A percentile compares a stretch with the other conserved stretches of the same genome.
phyloP scores from a whole-genome alignment of 768 basidiomycete species.

The Suillus paluster region DNA sequence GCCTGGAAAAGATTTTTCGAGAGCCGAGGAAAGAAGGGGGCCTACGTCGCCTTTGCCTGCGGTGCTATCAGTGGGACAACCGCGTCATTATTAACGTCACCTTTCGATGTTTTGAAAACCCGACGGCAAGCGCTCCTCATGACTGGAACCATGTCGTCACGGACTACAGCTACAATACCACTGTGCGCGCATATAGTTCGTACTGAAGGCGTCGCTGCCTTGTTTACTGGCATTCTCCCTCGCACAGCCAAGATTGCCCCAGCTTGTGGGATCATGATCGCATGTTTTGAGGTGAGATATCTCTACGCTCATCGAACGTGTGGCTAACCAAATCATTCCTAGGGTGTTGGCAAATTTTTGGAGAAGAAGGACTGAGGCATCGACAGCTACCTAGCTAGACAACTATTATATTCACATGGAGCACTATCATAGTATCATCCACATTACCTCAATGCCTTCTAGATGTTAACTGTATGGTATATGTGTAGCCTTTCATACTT shows the following conservation, averaged over 20 bases:
- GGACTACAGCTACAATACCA: constrained; percentile 56
- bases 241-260: constrained; percentile 95
- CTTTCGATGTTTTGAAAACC: constrained; percentile 97
- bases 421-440: constrained; percentile 7
- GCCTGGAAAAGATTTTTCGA: constrained; percentile 69
- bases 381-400: constrained; percentile 20
- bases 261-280: constrained; percentile 98
- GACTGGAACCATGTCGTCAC: constrained; percentile 48
- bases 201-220: constrained; percentile 76
- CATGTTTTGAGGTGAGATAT: constrained; percentile 81
- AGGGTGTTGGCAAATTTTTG: constrained; percentile 67
- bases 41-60: constrained; percentile 81
- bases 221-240: constrained; percentile 86
- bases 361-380: constrained; percentile 35
- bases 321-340: constrained; percentile 12
- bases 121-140: constrained; percentile 85
- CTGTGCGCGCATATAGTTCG: constrained; percentile 71
- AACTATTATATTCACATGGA: constrained; percentile 24
- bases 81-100: constrained; percentile 88
- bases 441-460: constrained; percentile 21
- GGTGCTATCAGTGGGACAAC: constrained; percentile 88
- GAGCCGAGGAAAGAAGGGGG: constrained; percentile 56
- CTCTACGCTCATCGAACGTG: constrained; percentile 13
- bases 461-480: constrained; percentile 28
- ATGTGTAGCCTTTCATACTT: constrained; percentile 13